Evolutionary conservation across 179 eudicot species (phyloP), one percentile per base, ranked within the genome.

Genomic region (Actinidia arguta): DNA sequence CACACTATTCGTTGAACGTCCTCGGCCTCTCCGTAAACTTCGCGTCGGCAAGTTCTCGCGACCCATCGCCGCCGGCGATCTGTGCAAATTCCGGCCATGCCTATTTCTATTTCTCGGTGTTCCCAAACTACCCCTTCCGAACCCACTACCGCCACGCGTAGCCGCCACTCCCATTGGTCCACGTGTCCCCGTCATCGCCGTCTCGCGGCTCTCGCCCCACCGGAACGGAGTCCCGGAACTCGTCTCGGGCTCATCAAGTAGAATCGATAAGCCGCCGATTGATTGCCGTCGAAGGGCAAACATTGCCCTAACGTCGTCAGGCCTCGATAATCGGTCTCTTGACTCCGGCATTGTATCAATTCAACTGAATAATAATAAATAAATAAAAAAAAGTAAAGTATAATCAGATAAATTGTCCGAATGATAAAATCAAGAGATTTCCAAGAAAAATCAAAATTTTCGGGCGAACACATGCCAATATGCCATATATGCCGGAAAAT

Each of bases 261-360:
- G 69, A 12, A 90, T 82, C 17, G 71, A 64, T 3, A 87, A 81
- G 55, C 87, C 82, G 11, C 55, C 54, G n/a, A 80, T 6, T 80
- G 88, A 18, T 86, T 82, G 14, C 80, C 86, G 17, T 83, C 86
- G 27, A 24, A 46, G 83, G 31, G 50, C 44, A 76, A 83, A 88
- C 46, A 85, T 54, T 18, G 83, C 75, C 14, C 87, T 79, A 12
- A 89, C 82, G 54, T 88, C 93, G 27, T 85, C 87, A 0, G 91
- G 92, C 82, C 92, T 89, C 4, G 91, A 36, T 56, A 92, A 79
- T 80, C 94, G 80, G 80, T 90, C 92, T 83, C 94, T 88, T 81
- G 94, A 82, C 55, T 85, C 88, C 42, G 91, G 88, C 91, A 89
- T 89, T 76, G 86, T 88, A 63, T 61, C 78, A 72, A 73, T 42